These are phyloP conservation scores for Phialophora macrospora DNA, from an alignment of 2,329 filamentous ascomycete genomes.

Conservation along the genomic window DNA sequence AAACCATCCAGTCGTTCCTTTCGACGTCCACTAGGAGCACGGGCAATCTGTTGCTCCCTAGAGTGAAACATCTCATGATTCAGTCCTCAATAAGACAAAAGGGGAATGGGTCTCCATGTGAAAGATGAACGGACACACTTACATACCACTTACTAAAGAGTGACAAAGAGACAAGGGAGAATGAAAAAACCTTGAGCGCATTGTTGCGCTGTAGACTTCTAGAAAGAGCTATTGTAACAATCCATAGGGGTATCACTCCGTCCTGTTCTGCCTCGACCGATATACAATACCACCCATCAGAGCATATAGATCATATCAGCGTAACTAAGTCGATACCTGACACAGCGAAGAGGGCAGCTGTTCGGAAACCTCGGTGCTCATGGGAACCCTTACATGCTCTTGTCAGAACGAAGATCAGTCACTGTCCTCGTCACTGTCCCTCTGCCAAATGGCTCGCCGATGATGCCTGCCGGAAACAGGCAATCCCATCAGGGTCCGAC, in stretches of 20 bases:
- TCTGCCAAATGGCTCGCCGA: background rate
- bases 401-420: background rate
- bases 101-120: too few relatives aligned
- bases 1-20: too few relatives aligned
- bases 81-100: too few relatives aligned
- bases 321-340: background rate
- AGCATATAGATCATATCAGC: background rate
- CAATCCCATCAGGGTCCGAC: background rate
- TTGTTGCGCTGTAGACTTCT: background rate
- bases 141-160: too few relatives aligned
- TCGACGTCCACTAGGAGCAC: too few relatives aligned
- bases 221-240: background rate
- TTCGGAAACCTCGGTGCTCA: background rate
- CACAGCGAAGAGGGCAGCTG: background rate
- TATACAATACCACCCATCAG: background rate
- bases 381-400: background rate
- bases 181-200: too few relatives aligned
- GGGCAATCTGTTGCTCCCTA: too few relatives aligned
- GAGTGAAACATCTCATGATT: too few relatives aligned
- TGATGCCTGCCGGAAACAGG: background rate
- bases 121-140: too few relatives aligned
- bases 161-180: background rate
- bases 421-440: background rate
- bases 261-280: background rate
- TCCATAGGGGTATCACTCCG: background rate